Evolutionary conservation across 2,329 filamentous ascomycete genomes (phyloP), one percentile per base, ranked within the genome.

Genomic region (Colletotrichum sp.): DNA sequence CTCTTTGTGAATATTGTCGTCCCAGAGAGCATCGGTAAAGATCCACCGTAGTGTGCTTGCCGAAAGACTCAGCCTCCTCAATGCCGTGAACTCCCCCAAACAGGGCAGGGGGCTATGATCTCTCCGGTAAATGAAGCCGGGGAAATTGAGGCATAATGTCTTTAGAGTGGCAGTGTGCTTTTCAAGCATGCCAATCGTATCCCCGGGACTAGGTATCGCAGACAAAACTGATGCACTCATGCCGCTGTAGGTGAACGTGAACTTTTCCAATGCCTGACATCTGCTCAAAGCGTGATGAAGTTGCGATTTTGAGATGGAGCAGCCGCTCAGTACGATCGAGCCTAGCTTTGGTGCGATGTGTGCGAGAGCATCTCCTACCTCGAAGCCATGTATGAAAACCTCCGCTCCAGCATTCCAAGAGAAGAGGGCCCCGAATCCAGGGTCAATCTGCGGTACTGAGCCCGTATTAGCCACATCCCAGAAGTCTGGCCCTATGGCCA

Each of bases 391-490:
- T 7, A 52, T 22, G 44, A 22, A 52, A 52, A 22, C n/a, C 12
- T 52, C 44, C 44, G 44, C n/a, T 8, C n/a, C 44, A 13, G 11
- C 44, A 52, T 22, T 13, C 44, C 44, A 52, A 13, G n/a, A 52
- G 6, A 52, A 52, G 44, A 52, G n/a, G 12, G n/a, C 11, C n/a
- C n/a, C 44, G n/a, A 52, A 52, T 52, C 44, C 19, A 52, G 44
- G 44, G 44, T 13, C 44, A 52, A 52, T 52, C 44, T 13, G 44
- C 44, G 36, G 16, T 0, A 44, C 36, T 16, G 36, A 44, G 36
- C 36, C 36, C 16, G 36, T 44, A 3, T 11, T 3, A 19, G 8
- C 9, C 19, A 0, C 9, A 22, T 22, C n/a, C 3, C n/a, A 4
- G 6, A n/a, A 1, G 11, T 13, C 12, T 13, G 11, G 0, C 44